A percentile compares a stretch with the other conserved stretches of the same genome.
These are phyloP conservation scores for Globomyces sp. DNA, from an alignment of 371 early-diverging fungal species.

Conservation along the genomic window DNA sequence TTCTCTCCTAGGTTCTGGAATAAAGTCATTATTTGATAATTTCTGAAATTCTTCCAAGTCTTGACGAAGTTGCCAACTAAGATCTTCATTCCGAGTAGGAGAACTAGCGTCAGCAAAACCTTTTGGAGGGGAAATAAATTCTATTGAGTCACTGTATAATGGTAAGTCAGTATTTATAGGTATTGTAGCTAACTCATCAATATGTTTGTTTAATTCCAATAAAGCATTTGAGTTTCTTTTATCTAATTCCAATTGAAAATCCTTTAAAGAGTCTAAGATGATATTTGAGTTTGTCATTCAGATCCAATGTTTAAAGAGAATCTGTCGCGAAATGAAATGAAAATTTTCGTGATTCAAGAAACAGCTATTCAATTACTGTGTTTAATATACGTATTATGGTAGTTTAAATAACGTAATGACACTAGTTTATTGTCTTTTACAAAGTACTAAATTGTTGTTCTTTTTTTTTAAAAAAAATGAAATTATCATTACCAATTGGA, in stretches of 20 bases:
- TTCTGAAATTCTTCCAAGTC: slow-evolving; percentile 18
- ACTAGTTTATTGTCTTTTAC: too few species aligned
- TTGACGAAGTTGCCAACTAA: slow-evolving; percentile 14
- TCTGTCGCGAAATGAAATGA: too few species aligned
- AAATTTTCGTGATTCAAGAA: too few species aligned
- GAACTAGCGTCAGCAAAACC: background rate
- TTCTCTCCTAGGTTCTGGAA: background rate
- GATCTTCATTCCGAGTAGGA: slow-evolving; percentile 11
- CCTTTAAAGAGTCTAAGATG: background rate
- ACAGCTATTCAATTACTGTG: too few species aligned
- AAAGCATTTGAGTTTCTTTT: slow-evolving; percentile 17
- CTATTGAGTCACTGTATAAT: slow-evolving; percentile 7
- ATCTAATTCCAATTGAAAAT: slow-evolving; percentile 18
- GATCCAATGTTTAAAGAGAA: too few species aligned
- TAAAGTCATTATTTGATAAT: slow-evolving; percentile 4
- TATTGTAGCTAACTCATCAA: slow-evolving; percentile 19
- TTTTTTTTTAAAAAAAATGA: too few species aligned
- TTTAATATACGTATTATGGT: too few species aligned
- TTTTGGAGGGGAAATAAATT: slow-evolving; percentile 9
- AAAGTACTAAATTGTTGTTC: too few species aligned
- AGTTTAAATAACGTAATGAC: too few species aligned
- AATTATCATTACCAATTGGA: too few species aligned
- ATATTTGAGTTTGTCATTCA: background rate
- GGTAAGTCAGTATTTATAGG: slow-evolving; percentile 15
- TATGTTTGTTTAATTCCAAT: slow-evolving; percentile 22